Base-by-base conservation (phyloP, 208 protist species). In the Blastocrithidia nonstop region DNA sequence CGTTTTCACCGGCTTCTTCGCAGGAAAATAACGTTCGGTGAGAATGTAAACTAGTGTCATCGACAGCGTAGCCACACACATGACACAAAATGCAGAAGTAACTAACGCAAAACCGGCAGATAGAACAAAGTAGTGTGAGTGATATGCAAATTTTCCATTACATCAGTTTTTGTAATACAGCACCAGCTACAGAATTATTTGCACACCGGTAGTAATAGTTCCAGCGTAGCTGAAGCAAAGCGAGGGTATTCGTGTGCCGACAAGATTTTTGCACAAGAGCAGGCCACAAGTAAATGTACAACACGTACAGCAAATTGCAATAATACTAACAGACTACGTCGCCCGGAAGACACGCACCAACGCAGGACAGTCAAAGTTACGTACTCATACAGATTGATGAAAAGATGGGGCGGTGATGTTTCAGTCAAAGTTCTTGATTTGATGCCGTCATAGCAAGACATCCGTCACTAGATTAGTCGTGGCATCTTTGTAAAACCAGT, bases 401-500 rank as follows among this genome's bases (percentile, higher is more conserved):
- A 48, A 57, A 21, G 39, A 50, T 1, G 42, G 49, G 3, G 24
- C 9, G 20, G 39, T 53, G 26, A 40, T 17, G 43, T 67, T 60
- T 71, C 76, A 87, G 45, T 63, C 46, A 32, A 87, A 70, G 49
- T 56, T 46, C 24, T 61, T 45, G 1, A 58, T 26, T 11, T 61
- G 54, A 39, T 65, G 39, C 20, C 60, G 58, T 67, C 71, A 88
- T 29, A 88, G 57, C 54, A 76, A 55, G 11, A 82, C 60, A 15
- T 88, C 69, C 6, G 51, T 75, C 22, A 64, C 43, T 19, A 20
- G 49, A 28, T 45, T 54, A 26, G 57, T 77, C 15, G 27, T 47
- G 31, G 40, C 54, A 52, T 73, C 41, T 60, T 88, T 88, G 66
- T 83, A 88, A 55, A 72, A 74, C 64, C 72, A 88, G 50, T 81